These are phyloP conservation scores for Cardamine resedifolia DNA, from an alignment of 345 rosid species.

Conservation along the genomic window DNA sequence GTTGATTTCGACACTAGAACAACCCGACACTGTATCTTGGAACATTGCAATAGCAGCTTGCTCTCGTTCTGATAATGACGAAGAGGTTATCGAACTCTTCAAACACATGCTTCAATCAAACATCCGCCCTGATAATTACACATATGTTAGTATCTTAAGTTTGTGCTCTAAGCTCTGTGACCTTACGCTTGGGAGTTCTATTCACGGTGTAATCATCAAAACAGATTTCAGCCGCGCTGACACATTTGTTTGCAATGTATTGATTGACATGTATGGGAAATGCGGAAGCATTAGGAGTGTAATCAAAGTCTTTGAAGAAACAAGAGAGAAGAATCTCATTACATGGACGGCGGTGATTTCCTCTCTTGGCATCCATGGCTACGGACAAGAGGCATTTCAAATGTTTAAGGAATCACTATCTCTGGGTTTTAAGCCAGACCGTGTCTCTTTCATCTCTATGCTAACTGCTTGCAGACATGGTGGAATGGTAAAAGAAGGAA, in stretches of 20 bases:
- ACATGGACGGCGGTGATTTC: slow-evolving; percentile 85
- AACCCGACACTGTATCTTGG: slow-evolving; percentile 80
- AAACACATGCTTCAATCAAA: slow-evolving; percentile 51
- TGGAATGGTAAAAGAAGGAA: slow-evolving; percentile 72
- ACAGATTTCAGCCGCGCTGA: slow-evolving; percentile 51
- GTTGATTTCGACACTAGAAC: slow-evolving; percentile 67
- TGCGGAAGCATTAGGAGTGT: slow-evolving; percentile 62
- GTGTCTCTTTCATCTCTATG: slow-evolving; percentile 61
- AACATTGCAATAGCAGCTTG: slow-evolving; percentile 76
- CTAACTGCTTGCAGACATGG: slow-evolving; percentile 76
- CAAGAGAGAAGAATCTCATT: slow-evolving; percentile 55
- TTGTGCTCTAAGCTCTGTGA: slow-evolving; percentile 51
- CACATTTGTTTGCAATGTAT: slow-evolving; percentile 58
- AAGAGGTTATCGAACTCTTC: slow-evolving; percentile 64
- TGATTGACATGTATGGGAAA: slow-evolving; percentile 94
- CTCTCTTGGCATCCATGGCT: slow-evolving; percentile 69
- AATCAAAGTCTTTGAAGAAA: slow-evolving; percentile 47
- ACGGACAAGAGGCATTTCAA: slow-evolving; percentile 55
- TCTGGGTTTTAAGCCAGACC: slow-evolving; percentile 64
- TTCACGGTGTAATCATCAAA: slow-evolving; percentile 70
- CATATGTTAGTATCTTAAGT: slow-evolving; percentile 69
- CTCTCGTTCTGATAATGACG: slow-evolving; percentile 52
- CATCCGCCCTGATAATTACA: slow-evolving; percentile 69
- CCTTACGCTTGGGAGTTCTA: slow-evolving; percentile 66
- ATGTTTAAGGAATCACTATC: slow-evolving; percentile 57